phyloP scores from a whole-genome alignment of 1,139 yeast species.

The Arxiozyma heterogenica region DNA sequence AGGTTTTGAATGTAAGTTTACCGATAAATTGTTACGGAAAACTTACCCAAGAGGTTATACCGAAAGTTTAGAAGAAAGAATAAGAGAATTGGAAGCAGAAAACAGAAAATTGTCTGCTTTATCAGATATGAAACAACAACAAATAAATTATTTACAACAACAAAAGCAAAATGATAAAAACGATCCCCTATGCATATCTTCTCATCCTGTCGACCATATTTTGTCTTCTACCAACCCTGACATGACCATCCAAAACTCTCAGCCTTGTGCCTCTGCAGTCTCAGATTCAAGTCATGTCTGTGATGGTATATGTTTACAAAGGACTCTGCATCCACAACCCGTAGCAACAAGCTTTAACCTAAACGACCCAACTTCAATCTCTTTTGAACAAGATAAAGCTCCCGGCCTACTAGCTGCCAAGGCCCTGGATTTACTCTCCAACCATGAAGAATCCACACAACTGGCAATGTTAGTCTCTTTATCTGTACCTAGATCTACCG shows the following conservation, averaged over 20 bases:
- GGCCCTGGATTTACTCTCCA: conserved; percentile 40
- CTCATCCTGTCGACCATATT: background rate
- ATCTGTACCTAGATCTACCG: conserved; percentile 68
- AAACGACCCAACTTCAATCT: conserved; percentile 24
- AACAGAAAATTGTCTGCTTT: conserved; percentile 42
- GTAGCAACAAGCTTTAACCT: conserved; percentile 20
- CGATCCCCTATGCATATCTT: background rate
- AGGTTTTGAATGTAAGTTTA: conserved; percentile 64
- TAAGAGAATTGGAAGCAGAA: conserved; percentile 55
- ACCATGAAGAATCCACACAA: conserved; percentile 39
- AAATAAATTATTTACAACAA: background rate
- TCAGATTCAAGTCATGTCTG: conserved; percentile 38
- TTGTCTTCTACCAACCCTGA: too few relatives aligned
- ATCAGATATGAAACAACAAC: conserved; percentile 51
- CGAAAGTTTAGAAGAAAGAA: conserved; percentile 53
- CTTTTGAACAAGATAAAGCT: conserved; percentile 46
- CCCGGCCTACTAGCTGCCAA: conserved; percentile 72
- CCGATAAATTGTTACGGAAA: conserved; percentile 60
- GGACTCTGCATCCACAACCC: conserved; percentile 39
- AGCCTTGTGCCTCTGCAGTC: conserved; percentile 7
- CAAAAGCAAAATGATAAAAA: background rate
- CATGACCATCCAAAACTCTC: background rate
- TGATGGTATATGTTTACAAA: conserved; percentile 45
- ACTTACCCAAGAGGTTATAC: conserved; percentile 73
- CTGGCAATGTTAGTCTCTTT: conserved; percentile 61